Conservation (phyloP, 768 basidiomycete genomes). For the Pleurotus giganteus region DNA sequence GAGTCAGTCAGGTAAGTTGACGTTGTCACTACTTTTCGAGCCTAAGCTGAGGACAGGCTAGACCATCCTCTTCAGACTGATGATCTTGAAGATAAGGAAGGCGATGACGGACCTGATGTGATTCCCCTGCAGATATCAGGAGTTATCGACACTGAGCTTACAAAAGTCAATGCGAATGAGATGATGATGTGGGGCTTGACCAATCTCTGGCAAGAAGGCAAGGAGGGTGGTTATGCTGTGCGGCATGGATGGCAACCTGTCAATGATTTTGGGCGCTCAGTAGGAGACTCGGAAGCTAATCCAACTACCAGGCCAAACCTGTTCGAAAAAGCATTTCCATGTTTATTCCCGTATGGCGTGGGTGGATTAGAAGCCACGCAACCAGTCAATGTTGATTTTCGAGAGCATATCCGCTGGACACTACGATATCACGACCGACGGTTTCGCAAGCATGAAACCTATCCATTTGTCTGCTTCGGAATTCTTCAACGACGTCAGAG, state of each 20-base stretch:
- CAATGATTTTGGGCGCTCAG: constrained; percentile 23
- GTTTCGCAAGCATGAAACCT: constrained; percentile 23
- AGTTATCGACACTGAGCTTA: constrained; percentile 18
- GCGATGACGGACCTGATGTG: constrained; percentile 10
- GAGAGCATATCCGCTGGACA: constrained; percentile 26
- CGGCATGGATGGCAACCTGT: constrained; percentile 19
- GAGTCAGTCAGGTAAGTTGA: background rate
- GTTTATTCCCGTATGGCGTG: constrained; percentile 32
- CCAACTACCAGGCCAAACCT: constrained; percentile 25
- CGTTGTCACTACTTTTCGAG: background rate
- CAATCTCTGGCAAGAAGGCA: background rate
- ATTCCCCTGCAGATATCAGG: constrained; percentile 25
- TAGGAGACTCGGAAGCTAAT: constrained; percentile 17
- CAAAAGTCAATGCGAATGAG: constrained; percentile 13
- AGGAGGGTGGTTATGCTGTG: background rate
- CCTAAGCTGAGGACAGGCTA: too few species aligned
- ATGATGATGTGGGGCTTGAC: constrained; percentile 17
- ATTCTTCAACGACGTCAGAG: background rate
- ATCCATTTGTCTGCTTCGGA: constrained; percentile 7
- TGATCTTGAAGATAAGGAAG: background rate
- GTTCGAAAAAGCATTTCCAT: constrained; percentile 26
- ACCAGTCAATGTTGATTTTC: constrained; percentile 19
- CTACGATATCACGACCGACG: constrained; percentile 25
- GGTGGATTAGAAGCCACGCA: constrained; percentile 29
- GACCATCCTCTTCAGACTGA: too few species aligned